Evolutionary conservation across 257 asterid genomes (phyloP).

Genomic region (Lantana camara): DNA sequence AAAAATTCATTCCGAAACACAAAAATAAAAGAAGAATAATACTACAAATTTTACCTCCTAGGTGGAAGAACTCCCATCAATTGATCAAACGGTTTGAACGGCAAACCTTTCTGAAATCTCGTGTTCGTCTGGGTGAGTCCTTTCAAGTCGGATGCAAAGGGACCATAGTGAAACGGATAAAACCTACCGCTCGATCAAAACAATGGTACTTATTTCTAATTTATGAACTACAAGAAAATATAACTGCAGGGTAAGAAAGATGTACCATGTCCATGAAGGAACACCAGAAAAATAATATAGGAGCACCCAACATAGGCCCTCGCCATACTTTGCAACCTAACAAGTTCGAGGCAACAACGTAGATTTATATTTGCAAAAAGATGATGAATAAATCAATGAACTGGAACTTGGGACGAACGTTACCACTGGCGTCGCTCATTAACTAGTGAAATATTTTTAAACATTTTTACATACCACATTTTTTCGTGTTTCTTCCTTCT

Average conservation of each 20-base stretch:
- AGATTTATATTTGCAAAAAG: background rate
- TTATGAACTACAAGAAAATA: background rate
- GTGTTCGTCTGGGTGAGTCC: conserved; percentile 48
- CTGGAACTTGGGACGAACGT: too few species aligned
- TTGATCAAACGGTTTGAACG: conserved; percentile 67
- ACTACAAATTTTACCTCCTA: conserved; percentile 38
- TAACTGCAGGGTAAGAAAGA: background rate
- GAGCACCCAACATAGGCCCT: conserved; percentile 76
- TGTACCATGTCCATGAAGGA: conserved; percentile 69
- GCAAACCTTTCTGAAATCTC: conserved; percentile 48
- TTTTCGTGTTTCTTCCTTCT: conserved; percentile 42
- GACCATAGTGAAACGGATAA: conserved; percentile 61
- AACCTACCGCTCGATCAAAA: conserved; percentile 38
- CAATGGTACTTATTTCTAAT: background rate
- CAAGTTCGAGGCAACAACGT: background rate
- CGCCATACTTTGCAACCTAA: conserved; percentile 53
- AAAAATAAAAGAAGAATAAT: background rate
- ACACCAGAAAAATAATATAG: conserved; percentile 60
- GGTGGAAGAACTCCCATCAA: conserved; percentile 75
- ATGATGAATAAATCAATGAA: too few species aligned
- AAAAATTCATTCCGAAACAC: background rate
- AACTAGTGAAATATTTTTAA: background rate
- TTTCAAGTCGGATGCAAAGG: conserved; percentile 60
- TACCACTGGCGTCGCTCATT: too few species aligned
- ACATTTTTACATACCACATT: conserved; percentile 40